Conservation (phyloP, 768 basidiomycete genomes). For the Lepiota subincarnata region DNA sequence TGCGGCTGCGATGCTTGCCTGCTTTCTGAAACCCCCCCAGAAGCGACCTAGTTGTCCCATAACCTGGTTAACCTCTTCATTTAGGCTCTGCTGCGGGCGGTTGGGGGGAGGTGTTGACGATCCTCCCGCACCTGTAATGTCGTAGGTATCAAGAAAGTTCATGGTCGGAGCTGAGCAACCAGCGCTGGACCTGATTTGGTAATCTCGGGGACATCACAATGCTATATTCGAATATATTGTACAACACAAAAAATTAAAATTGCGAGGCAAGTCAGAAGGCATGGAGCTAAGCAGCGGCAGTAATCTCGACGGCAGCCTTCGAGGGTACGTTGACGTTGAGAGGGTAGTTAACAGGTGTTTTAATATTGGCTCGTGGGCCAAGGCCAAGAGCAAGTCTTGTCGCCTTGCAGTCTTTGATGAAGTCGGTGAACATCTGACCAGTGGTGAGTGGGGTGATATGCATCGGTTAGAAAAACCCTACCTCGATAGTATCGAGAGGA, state of each 20-base stretch:
- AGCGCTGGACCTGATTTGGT: not conserved
- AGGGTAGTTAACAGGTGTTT: slow-evolving; percentile 21
- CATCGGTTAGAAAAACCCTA: slow-evolving; percentile 27
- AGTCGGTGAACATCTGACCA: slow-evolving; percentile 88
- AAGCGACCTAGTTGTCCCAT: slow-evolving; percentile 82
- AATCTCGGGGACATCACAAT: not conserved
- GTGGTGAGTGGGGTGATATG: slow-evolving; percentile 4
- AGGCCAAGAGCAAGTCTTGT: slow-evolving; percentile 36
- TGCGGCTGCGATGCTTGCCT: slow-evolving; percentile 44
- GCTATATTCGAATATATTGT: not conserved
- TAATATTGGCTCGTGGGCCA: slow-evolving; percentile 11
- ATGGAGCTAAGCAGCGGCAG: slow-evolving; percentile 13
- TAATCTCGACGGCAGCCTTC: slow-evolving; percentile 15
- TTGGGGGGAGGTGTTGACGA: slow-evolving; percentile 40
- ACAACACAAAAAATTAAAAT: not conserved
- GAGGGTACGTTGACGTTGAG: slow-evolving; percentile 18
- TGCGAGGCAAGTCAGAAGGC: not conserved
- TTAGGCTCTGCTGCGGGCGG: slow-evolving; percentile 42
- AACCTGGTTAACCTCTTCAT: slow-evolving; percentile 87
- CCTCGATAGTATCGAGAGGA: slow-evolving; percentile 98
- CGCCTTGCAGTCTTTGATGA: slow-evolving; percentile 74
- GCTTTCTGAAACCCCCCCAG: slow-evolving; percentile 90
- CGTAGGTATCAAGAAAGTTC: slow-evolving; percentile 75
- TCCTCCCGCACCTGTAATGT: slow-evolving; percentile 36
- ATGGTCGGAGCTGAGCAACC: slow-evolving; percentile 31